A percentile compares a stretch with the other conserved stretches of the same genome.
phyloP scores from a whole-genome alignment of 2,329 filamentous ascomycete genomes.

The Westerdykella ornata region DNA sequence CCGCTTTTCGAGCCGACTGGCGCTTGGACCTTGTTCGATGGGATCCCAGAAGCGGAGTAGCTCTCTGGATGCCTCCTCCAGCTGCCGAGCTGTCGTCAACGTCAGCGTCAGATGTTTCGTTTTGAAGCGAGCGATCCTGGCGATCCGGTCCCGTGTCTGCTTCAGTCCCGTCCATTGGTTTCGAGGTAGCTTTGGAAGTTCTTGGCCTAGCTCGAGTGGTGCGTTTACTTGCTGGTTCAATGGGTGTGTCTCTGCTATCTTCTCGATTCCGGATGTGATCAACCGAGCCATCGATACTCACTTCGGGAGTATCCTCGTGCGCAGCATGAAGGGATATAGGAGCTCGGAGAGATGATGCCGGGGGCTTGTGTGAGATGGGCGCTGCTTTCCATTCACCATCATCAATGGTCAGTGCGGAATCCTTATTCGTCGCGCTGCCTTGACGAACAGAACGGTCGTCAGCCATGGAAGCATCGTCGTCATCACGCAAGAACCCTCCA shows the following conservation, averaged over 20 bases:
- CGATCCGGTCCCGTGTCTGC: too few relatives aligned
- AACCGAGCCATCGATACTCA: slow-evolving; percentile 3
- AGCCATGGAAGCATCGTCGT: slow-evolving; percentile 14
- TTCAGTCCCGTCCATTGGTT: too few relatives aligned
- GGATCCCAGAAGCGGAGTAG: too few relatives aligned
- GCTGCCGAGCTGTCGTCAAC: too few relatives aligned
- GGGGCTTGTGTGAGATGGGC: not conserved
- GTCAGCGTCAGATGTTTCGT: too few relatives aligned
- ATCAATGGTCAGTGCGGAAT: slow-evolving; percentile 27
- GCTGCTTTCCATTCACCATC: slow-evolving; percentile 18
- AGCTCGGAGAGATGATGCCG: slow-evolving; percentile 16
- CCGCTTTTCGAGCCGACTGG: slow-evolving; percentile 22
- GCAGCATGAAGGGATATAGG: slow-evolving; percentile 35
- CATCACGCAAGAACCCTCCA: slow-evolving; percentile 34
- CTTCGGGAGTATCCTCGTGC: slow-evolving; percentile 13
- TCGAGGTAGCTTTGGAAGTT: too few relatives aligned
- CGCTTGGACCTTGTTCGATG: slow-evolving; percentile 19
- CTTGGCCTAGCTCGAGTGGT: too few relatives aligned
- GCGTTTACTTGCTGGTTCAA: too few relatives aligned
- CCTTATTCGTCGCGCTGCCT: slow-evolving; percentile 5
- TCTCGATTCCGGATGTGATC: slow-evolving; percentile 4
- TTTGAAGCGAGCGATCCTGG: too few relatives aligned
- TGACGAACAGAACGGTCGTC: too few relatives aligned
- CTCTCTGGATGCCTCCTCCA: too few relatives aligned
- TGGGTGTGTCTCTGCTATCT: too few relatives aligned